Percentiles rank a stretch among this genome's conserved stretches.
Evolutionary conservation across 1,284 basidiomycete genomes (phyloP).

Genomic region (Ceratorhiza oryzae-sativae): DNA sequence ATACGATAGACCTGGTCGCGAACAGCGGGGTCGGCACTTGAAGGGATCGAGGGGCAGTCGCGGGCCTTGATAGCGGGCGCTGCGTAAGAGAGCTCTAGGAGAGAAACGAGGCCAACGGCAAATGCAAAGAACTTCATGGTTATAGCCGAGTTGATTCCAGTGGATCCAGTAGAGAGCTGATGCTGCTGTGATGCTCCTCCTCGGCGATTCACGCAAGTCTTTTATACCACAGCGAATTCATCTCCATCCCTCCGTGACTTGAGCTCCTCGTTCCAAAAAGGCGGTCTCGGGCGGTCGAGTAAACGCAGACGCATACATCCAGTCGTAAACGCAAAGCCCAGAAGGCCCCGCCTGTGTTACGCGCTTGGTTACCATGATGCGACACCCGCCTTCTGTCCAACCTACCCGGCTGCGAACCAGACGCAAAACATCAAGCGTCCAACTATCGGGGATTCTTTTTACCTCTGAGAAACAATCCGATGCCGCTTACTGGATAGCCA

Average conservation of each 20-base stretch:
- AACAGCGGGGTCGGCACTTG: constrained; percentile 12
- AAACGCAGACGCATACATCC: not conserved
- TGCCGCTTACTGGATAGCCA: not conserved
- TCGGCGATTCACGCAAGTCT: not conserved
- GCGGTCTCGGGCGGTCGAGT: not conserved
- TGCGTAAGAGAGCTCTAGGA: constrained; percentile 15
- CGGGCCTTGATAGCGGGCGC: constrained; percentile 29
- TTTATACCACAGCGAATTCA: constrained; percentile 5
- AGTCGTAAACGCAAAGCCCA: not conserved
- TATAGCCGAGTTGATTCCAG: not conserved
- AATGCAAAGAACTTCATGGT: constrained; percentile 24
- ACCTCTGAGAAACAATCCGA: not conserved
- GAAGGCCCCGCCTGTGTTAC: constrained; percentile 24
- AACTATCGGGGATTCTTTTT: not conserved
- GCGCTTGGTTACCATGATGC: constrained; percentile 9
- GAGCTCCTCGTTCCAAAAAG: not conserved
- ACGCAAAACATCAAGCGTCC: not conserved
- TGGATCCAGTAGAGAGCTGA: not conserved
- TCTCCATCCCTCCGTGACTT: not conserved
- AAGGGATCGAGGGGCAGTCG: constrained; percentile 29
- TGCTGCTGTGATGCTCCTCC: not conserved
- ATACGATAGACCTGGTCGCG: constrained; percentile 32
- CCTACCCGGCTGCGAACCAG: not conserved
- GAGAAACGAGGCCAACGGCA: constrained; percentile 2
- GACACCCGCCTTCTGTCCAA: not conserved